phyloP scores from a whole-genome alignment of 176 grass and related monocot genomes.

The Triticum turgidum region DNA sequence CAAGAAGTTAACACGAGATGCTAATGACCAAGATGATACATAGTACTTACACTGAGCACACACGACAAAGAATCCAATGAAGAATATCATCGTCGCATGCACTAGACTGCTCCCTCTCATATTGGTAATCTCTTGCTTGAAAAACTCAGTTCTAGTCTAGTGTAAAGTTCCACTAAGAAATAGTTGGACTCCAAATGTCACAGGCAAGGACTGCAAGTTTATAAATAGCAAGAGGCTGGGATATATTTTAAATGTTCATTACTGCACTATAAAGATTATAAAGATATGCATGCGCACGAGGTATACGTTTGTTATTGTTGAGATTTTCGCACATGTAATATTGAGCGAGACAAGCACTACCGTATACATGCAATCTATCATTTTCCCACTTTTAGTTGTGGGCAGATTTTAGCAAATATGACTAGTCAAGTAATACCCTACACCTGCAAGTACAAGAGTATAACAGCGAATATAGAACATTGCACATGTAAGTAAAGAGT shows the following conservation, averaged over 20 bases:
- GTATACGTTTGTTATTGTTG: not conserved
- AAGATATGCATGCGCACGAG: not conserved
- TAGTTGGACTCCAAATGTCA: not conserved
- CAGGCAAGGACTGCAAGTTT: too few species aligned
- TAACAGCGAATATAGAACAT: too few species aligned
- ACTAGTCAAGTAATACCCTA: too few species aligned
- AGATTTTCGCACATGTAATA: not conserved
- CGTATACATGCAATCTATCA: too few species aligned
- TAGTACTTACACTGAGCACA: not conserved
- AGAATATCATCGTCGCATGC: not conserved
- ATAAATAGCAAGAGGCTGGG: not conserved
- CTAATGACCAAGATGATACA: not conserved
- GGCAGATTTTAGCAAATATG: too few species aligned
- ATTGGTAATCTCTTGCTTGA: not conserved
- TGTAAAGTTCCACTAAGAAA: not conserved
- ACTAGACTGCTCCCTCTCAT: not conserved
- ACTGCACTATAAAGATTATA: not conserved
- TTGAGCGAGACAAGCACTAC: too few species aligned
- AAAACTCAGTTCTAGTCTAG: not conserved
- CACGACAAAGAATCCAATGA: not conserved
- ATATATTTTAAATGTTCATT: not conserved
- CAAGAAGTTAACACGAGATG: not conserved
- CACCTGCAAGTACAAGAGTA: too few species aligned
- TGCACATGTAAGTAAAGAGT: too few species aligned
- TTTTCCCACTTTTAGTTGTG: too few species aligned